Conservation (phyloP, 495 filamentous ascomycete species). For the Aspergillus sclerotiicarbonarius region DNA sequence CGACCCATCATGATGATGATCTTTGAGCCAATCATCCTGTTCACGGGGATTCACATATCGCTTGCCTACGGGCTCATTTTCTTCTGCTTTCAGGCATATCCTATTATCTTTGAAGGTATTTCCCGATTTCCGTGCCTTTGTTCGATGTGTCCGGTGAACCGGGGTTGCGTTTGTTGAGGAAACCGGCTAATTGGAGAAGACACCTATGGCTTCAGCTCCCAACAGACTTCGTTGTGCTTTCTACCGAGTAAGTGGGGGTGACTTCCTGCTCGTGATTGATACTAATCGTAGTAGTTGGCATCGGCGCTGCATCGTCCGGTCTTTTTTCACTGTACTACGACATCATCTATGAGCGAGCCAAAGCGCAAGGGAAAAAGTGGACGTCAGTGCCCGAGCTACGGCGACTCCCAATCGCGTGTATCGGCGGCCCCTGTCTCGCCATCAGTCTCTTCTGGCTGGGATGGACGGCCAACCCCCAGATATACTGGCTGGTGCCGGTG, state of each 20-base stretch:
- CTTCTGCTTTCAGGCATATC: conserved; percentile 66
- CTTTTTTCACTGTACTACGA: conserved; percentile 55
- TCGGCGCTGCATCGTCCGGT: conserved; percentile 36
- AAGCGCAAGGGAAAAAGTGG: conserved; percentile 37
- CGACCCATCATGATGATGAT: conserved; percentile 47
- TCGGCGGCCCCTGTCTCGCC: conserved; percentile 62
- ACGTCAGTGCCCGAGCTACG: conserved; percentile 55
- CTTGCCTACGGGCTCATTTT: conserved; percentile 73
- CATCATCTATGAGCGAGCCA: conserved; percentile 44
- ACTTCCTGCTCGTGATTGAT: not conserved
- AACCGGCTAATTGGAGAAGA: conserved; percentile 11
- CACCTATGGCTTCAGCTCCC: conserved; percentile 34
- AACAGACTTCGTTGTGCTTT: conserved; percentile 41
- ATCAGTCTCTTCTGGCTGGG: conserved; percentile 71
- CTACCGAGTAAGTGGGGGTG: conserved; percentile 33
- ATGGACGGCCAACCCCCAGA: conserved; percentile 55
- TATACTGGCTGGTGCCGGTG: conserved; percentile 64
- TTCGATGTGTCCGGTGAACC: not conserved
- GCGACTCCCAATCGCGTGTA: conserved; percentile 64
- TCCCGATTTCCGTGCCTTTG: not conserved
- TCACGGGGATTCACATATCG: conserved; percentile 65
- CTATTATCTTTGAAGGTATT: conserved; percentile 57
- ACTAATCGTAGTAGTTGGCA: conserved; percentile 31
- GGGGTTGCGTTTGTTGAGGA: not conserved
- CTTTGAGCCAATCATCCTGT: conserved; percentile 63